Percentiles rank a stretch among this genome's conserved stretches.
Conservation (phyloP, 495 filamentous ascomycete species). For the Astrothelium subdiscretum region DNA sequence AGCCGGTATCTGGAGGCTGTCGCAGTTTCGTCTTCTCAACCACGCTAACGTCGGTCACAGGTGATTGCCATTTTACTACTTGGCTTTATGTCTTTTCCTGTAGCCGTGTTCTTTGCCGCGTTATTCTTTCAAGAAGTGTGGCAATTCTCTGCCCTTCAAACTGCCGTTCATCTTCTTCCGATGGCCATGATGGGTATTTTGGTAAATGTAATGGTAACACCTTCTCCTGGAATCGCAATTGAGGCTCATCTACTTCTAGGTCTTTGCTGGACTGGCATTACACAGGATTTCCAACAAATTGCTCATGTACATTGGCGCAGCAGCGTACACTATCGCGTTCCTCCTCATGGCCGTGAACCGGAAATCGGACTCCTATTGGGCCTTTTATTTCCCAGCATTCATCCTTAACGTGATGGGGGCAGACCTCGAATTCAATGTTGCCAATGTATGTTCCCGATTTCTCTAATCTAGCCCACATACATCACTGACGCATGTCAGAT, state of each 20-base stretch:
- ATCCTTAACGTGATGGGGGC: constrained; percentile 27
- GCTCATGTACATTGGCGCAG: constrained; percentile 26
- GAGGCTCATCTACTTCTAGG: neutral
- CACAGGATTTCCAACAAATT: constrained; percentile 32
- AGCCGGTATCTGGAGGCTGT: no score
- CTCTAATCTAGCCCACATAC: neutral
- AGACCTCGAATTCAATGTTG: constrained; percentile 46
- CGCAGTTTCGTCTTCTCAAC: neutral
- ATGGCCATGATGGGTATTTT: constrained; percentile 26
- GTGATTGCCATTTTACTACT: constrained; percentile 21
- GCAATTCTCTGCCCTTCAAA: constrained; percentile 21
- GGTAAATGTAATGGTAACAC: constrained; percentile 18
- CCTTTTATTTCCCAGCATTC: constrained; percentile 27
- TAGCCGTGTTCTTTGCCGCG: constrained; percentile 40
- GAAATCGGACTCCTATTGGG: constrained; percentile 26
- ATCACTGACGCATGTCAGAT: constrained; percentile 15
- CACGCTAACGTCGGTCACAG: constrained; percentile 1
- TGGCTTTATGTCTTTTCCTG: constrained; percentile 26
- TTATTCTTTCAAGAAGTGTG: constrained; percentile 40
- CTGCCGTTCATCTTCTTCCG: constrained; percentile 27
- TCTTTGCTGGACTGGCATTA: constrained; percentile 27
- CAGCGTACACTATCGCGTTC: constrained; percentile 23
- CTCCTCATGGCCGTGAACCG: constrained; percentile 24
- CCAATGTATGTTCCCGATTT: constrained; percentile 35
- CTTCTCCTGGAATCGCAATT: neutral